Evolutionary conservation across 768 basidiomycete species (phyloP).

Genomic region (Auriculariales sp.): DNA sequence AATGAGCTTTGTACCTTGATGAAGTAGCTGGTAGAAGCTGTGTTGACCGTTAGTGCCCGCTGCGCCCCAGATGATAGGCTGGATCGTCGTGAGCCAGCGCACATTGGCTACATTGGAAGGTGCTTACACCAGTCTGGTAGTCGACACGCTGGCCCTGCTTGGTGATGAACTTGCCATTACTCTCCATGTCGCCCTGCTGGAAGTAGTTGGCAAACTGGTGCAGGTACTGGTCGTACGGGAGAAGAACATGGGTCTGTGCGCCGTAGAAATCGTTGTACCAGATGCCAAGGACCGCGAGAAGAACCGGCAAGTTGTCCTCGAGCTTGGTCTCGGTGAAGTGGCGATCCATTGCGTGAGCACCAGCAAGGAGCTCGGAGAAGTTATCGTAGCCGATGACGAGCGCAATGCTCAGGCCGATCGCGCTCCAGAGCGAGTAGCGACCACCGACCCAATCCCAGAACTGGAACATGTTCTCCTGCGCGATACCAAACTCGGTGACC

Average conservation of each 20-base stretch:
- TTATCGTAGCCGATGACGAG: constrained; percentile 88
- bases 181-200: constrained; percentile 99
- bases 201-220: constrained; percentile 99
- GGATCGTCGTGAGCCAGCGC: constrained; percentile 7
- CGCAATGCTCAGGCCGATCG: constrained; percentile 91
- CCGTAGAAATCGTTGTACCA: constrained; percentile 99
- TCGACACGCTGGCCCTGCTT: constrained; percentile 84
- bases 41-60: constrained; percentile 95
- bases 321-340: constrained; percentile 85
- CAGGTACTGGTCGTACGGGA: constrained; percentile 98
- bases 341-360: constrained; percentile 95
- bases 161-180: constrained; percentile 93
- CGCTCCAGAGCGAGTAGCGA: constrained; percentile 95
- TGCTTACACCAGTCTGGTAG: constrained; percentile 87
- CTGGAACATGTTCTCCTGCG: constrained; percentile 89
- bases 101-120: no score
- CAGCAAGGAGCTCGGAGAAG: constrained; percentile 78
- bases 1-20: constrained; percentile 87
- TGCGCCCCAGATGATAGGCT: constrained; percentile 99
- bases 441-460: constrained; percentile 99
- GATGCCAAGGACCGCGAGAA: constrained; percentile 78
- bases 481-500: constrained; percentile 87
- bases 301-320: constrained; percentile 82
- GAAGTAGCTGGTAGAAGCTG: constrained; percentile 96
- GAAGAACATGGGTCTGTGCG: constrained; percentile 84